Evolutionary conservation across 225 moss, liverwort and hornwort genomes (phyloP).

Genomic region (Polytrichum commune): DNA sequence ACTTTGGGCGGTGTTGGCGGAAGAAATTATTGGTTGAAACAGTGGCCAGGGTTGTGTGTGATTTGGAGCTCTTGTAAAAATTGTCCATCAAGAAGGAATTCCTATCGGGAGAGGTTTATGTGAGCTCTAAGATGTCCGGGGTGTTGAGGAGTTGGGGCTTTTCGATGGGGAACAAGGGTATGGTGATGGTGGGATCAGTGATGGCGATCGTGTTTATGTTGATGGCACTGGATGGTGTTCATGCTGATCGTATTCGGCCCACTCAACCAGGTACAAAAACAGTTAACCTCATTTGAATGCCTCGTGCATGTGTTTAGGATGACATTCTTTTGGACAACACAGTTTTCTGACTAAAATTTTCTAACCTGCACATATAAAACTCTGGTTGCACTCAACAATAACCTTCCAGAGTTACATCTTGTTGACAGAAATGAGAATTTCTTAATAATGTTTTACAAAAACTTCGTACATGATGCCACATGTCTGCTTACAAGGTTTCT

Average conservation of each 20-base stretch:
- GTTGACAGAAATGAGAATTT: not conserved
- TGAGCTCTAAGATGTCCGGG: too few species aligned
- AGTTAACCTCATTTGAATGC: too few species aligned
- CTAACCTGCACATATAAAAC: not conserved
- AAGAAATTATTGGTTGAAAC: too few species aligned
- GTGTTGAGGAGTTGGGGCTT: not conserved
- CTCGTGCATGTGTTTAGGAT: not conserved
- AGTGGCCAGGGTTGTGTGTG: too few species aligned
- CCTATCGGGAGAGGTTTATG: too few species aligned
- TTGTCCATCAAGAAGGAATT: too few species aligned
- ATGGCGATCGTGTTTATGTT: constrained; percentile 14
- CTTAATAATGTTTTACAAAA: not conserved
- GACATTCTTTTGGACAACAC: not conserved
- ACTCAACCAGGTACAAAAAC: constrained; percentile 25
- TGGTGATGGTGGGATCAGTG: not conserved
- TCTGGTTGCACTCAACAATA: not conserved
- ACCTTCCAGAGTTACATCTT: not conserved
- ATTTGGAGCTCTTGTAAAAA: too few species aligned
- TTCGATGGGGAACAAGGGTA: constrained; percentile 8
- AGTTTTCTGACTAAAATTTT: not conserved
- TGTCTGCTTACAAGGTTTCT: not conserved
- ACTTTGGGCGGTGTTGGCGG: too few species aligned
- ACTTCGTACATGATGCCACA: not conserved
- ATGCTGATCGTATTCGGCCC: constrained; percentile 30
- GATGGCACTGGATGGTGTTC: not conserved